Conservation (phyloP, 2,329 filamentous ascomycete species). For the Pyrenophora graminea region DNA sequence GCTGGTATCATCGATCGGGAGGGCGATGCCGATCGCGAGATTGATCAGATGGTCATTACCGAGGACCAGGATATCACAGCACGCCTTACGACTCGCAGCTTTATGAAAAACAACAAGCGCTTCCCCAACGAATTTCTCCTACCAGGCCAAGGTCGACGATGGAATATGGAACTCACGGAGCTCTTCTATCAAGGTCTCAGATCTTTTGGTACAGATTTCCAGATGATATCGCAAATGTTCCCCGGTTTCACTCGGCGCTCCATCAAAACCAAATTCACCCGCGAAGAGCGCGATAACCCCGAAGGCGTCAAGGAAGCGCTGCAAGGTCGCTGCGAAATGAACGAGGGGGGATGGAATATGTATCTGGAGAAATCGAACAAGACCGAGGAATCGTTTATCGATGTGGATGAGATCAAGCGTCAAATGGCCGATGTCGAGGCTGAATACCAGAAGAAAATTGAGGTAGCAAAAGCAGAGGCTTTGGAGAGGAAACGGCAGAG, state of each 20-base stretch:
- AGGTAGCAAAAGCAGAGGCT: constrained; percentile 37
- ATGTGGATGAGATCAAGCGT: constrained; percentile 41
- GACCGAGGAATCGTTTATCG: constrained; percentile 43
- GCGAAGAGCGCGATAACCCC: constrained; percentile 72
- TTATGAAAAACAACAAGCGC: constrained; percentile 64
- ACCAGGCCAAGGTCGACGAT: constrained; percentile 55
- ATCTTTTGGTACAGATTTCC: constrained; percentile 83
- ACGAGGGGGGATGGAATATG: constrained; percentile 42
- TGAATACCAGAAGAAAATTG: constrained; percentile 43
- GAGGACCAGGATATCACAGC: constrained; percentile 81
- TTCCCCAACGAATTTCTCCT: constrained; percentile 52
- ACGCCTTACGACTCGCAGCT: constrained; percentile 70
- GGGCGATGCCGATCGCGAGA: constrained; percentile 61
- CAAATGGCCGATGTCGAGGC: constrained; percentile 33
- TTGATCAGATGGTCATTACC: constrained; percentile 62
- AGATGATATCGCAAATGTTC: constrained; percentile 78
- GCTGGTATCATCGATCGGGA: constrained; percentile 72
- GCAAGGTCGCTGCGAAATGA: constrained; percentile 47
- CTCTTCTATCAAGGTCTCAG: constrained; percentile 74
- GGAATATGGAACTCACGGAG: constrained; percentile 73
- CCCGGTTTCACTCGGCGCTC: constrained; percentile 70
- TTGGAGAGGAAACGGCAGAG: constrained; percentile 44
- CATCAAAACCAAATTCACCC: constrained; percentile 81
- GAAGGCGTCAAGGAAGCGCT: constrained; percentile 67
- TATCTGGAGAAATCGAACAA: constrained; percentile 44